Base-by-base conservation (phyloP, 2,329 filamentous ascomycete genomes). In the Aschersonia sp. region DNA sequence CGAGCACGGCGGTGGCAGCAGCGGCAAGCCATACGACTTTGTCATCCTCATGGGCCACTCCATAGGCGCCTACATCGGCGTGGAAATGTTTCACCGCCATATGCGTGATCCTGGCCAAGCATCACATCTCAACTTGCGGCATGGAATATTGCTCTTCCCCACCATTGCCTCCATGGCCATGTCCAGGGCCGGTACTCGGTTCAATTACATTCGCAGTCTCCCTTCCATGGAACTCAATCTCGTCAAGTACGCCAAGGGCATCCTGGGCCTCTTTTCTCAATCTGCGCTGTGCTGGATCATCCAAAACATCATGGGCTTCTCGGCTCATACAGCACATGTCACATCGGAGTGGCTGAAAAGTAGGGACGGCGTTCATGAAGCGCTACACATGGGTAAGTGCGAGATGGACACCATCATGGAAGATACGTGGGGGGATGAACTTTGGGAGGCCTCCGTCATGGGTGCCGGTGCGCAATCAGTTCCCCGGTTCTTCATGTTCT, bases 31-130 rank as follows among this genome's bases (percentile, higher is more conserved):
- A 0, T 80, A 76, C 53, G 70, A 79, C 57, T 69, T 69, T 45
- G 74, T 88, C 20, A 70, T 87, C 5, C 65, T 89, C 12, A 74
- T 84, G 45, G 85, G 84, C 4, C 85, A 89, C 62, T 87, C 83
- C 0, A 81, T 89, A 1, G 85, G 85, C 30, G 69, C 78, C 7
- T 89, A 85, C 59, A 82, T 89, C 28, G 67, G 75, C 3, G 75
- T 88, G 52, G 83, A 89, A 59, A 65, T 85, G 31, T 74, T 85
- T 45, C 69, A 79, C 51, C 69, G 77, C 7, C 73, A 80, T 51
- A 65, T 71, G 38, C 66, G 66, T 40, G 54, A 65, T 40, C 57
- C 60, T 0, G 51, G 53, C 9, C 48, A 57, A 9, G 60, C 60
- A 1, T 62, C 65, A n/a, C 58, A 63, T 44, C 58, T 73, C n/a